Evolutionary conservation across 176 grass and related monocot genomes (phyloP), one percentile per base, ranked within the genome.

Genomic region (Oryza rufipogon): DNA sequence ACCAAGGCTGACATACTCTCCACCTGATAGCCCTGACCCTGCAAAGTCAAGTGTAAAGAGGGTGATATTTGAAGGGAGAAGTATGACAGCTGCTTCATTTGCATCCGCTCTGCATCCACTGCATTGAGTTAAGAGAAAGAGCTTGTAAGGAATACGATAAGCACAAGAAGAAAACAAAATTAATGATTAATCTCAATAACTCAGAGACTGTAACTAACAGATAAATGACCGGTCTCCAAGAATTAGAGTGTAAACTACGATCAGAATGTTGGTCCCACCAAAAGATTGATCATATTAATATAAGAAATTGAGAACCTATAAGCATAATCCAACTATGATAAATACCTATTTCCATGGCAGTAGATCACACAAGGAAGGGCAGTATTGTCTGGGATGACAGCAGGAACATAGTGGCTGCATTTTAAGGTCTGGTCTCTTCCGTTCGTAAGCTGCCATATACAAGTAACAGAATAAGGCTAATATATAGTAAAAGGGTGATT

Each of bases 81-180:
- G 91, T 87, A 99, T 89, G 38, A 99, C 91, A 36, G 91, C 93
- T 7, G 96, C 96, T 94, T 99, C 96, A 88, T 99, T 99, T 92
- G 91, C 96, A 91, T 99, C 96, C 45, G 96, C 96, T 92, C 96
- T 94, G 86, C 96, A 99, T 80, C 96, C 96, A 86, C 96, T 99
- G 93, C 83, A 94, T 91, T 81, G 32, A 54, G 60, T 86, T 79
- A 63, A 80, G 9, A 80, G 25, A 56, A 52, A 36, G 71, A 48
- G 63, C 22, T 6, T 23, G 69, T 84, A 76, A 14, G 9, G 58
- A 63, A 63, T 23, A 23, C 11, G 20, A 42, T 52, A 61, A 83
- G 33, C 38, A 72, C 2, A 47, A 71, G 11, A 73, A 60, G 8
- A 73, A 70, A 79, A 63, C 39, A 44, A 44, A 74, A 86, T 72